Evolutionary conservation across 2,329 filamentous ascomycete species (phyloP), one percentile per base, ranked within the genome.

Genomic region (Tolypocladium sp.): DNA sequence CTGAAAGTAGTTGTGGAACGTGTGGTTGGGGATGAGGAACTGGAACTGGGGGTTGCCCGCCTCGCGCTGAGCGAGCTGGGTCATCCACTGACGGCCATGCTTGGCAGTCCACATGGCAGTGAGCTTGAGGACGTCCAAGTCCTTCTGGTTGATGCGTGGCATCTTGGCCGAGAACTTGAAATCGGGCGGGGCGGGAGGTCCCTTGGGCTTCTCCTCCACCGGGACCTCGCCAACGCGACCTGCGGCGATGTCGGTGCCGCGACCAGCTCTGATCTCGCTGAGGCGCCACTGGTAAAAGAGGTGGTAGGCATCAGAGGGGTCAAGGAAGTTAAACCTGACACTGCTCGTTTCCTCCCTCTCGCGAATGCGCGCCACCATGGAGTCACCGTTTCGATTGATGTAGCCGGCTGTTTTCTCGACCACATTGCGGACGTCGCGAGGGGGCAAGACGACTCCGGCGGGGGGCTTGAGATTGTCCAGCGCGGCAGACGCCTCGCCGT

Each of bases 361-460:
- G 68, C 90, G 87, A 65, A 99, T 89, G 66, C 89, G 86, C 67
- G 92, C 88, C 76, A 95, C 90, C 69, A 95, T 92, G 9, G 85
- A 79, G 49, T 80, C 71, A 27, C 85, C 85, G 66, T 86, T 86
- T 63, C 85, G 78, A 64, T 87, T 87, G 60, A 97, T 90, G 71
- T 95, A 97, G 54, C 92, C 92, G 57, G 94, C 93, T 15, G 93
- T 96, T 78, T 96, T 97, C 74, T 97, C 92, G 69, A 99, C 86
- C 65, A 93, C 74, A 71, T 80, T 79, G 79, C 92, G 87, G 69
- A 97, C 92, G 70, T 92, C 90, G 71, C 87, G 93, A 13, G 94
- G 94, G 27, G 94, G 94, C 58, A 97, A 82, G 59, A 97, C 90
- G 63, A 96, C 82, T 63, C 92, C 91, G 60, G 87, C 77, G 4